Percentiles rank a stretch among this genome's conserved stretches.
Evolutionary conservation across 306 rosid genomes (phyloP).

Genomic region (Mimosa bimucronata): DNA sequence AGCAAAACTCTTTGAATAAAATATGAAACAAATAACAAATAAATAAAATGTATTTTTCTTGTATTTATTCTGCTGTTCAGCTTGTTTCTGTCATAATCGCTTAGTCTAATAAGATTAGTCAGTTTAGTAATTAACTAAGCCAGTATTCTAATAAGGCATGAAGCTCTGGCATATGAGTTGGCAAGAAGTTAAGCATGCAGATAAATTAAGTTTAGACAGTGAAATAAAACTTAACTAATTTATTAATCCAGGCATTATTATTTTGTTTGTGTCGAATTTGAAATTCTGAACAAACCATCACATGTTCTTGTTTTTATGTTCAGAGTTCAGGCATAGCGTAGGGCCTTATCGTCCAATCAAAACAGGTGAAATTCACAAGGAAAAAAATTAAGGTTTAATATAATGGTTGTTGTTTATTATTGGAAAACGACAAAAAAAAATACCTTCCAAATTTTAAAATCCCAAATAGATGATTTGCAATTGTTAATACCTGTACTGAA

Average conservation of each 20-base stretch:
- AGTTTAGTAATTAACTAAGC: no score
- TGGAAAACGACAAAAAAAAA: no score
- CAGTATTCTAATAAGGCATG: not conserved
- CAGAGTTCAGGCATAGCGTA: not conserved
- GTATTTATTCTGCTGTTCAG: not conserved
- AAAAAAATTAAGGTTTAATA: not conserved
- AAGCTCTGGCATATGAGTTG: not conserved
- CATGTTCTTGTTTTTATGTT: no score
- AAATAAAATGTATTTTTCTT: not conserved
- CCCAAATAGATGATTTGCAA: no score
- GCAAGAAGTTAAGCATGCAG: not conserved
- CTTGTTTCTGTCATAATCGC: not conserved
- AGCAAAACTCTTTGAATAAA: not conserved
- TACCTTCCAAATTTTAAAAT: no score
- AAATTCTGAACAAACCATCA: no score
- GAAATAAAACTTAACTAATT: not conserved
- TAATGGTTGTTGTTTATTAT: no score
- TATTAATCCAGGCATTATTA: no score
- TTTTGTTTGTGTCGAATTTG: no score
- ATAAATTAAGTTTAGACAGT: not conserved
- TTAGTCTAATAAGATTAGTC: not conserved
- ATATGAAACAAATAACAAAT: not conserved
- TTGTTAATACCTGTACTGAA: no score
- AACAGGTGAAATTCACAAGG: not conserved
- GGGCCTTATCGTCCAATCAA: conserved; percentile 11